phyloP scores from a whole-genome alignment of 2,329 filamentous ascomycete genomes.

The Rhexocercosporidium sp. region DNA sequence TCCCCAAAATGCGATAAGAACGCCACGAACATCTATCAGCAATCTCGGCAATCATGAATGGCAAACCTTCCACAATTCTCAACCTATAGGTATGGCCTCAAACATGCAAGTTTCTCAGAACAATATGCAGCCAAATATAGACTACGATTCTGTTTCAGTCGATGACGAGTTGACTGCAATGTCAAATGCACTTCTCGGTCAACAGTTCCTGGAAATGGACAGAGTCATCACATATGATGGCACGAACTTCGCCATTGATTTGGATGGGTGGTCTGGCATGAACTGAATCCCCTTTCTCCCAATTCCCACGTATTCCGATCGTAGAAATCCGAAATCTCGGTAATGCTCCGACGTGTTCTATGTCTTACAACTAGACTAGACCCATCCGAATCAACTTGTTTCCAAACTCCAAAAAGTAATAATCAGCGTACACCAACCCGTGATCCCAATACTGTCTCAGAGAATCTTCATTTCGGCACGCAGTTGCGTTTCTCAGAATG shows the following conservation, averaged over 20 bases:
- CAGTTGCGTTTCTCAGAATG: conserved; percentile 33
- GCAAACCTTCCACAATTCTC: neutral
- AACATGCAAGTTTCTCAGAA: neutral
- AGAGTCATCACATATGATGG: conserved; percentile 29
- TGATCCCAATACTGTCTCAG: conserved; percentile 25
- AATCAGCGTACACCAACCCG: conserved; percentile 35
- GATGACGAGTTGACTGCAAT: conserved; percentile 14
- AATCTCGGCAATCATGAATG: neutral
- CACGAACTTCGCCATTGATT: conserved; percentile 27
- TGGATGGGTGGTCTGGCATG: conserved; percentile 14
- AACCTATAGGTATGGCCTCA: neutral
- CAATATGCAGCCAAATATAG: neutral
- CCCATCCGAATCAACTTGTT: conserved; percentile 34
- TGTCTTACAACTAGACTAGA: conserved; percentile 16
- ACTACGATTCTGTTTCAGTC: neutral
- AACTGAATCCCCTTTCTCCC: neutral
- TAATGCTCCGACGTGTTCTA: neutral
- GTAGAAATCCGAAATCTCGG: neutral
- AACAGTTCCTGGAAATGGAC: conserved; percentile 32
- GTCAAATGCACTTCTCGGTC: conserved; percentile 22
- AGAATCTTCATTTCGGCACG: conserved; percentile 29
- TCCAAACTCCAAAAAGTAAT: conserved; percentile 32
- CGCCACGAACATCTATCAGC: neutral
- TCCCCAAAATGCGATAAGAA: neutral
- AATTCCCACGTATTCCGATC: neutral